Conservation (phyloP, 345 rosid genomes). For the Rhizophora mangle region DNA sequence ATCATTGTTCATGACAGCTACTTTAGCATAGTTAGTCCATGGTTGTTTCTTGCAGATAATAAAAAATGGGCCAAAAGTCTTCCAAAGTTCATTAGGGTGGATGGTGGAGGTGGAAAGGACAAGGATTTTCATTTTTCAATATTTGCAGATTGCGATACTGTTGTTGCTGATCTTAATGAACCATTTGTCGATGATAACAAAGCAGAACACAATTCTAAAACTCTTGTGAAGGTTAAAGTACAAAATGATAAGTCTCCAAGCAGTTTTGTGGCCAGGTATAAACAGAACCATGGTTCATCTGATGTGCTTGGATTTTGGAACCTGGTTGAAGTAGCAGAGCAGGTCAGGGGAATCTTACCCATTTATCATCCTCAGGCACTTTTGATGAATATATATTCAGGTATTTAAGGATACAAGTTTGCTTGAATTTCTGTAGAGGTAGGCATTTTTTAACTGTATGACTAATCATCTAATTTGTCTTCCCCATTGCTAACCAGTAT, state of each 20-base stretch:
- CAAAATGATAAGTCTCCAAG: slow-evolving; percentile 27
- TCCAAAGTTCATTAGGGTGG: slow-evolving; percentile 19
- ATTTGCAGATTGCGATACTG: slow-evolving; percentile 33
- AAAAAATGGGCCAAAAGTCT: slow-evolving; percentile 23
- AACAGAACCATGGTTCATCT: slow-evolving; percentile 30
- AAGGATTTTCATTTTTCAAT: slow-evolving; percentile 25
- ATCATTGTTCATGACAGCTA: slow-evolving; percentile 58
- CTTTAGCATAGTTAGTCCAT: slow-evolving; percentile 54
- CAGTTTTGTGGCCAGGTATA: slow-evolving; percentile 27
- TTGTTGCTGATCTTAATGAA: slow-evolving; percentile 19
- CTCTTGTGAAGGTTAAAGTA: slow-evolving; percentile 23
- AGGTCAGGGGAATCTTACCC: slow-evolving; percentile 56
- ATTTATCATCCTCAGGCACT: slow-evolving; percentile 75
- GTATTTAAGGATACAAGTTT: slow-evolving; percentile 30
- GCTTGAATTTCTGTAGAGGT: no score
- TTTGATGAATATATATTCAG: slow-evolving; percentile 68
- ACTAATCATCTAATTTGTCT: not conserved
- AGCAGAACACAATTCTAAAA: slow-evolving; percentile 22
- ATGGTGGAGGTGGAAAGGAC: slow-evolving; percentile 23
- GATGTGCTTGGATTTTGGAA: slow-evolving; percentile 38
- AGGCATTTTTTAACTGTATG: no score
- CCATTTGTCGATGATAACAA: slow-evolving; percentile 19
- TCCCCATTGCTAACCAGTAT: not conserved
- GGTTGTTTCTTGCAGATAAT: slow-evolving; percentile 45
- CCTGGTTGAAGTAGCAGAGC: slow-evolving; percentile 53